A percentile compares a stretch with the other conserved stretches of the same genome.
phyloP scores from a whole-genome alignment of 352 stramenopile genomes.

The Pythium aquatile region DNA sequence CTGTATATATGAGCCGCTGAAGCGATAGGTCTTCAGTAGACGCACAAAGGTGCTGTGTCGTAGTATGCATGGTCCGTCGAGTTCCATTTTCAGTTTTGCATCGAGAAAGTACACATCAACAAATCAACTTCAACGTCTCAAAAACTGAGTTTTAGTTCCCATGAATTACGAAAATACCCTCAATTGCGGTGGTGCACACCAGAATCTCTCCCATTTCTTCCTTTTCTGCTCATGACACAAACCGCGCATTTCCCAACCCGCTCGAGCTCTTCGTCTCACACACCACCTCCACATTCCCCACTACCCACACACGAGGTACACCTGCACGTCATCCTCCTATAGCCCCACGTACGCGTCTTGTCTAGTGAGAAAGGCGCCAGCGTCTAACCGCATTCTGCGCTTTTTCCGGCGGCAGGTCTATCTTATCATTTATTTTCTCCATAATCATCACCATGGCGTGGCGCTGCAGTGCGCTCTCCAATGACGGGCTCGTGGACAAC shows the following conservation, averaged over 20 bases:
- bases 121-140: conserved; percentile 11
- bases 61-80: not conserved
- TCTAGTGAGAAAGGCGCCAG: not conserved
- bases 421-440: not conserved
- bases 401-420: not conserved
- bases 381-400: not conserved
- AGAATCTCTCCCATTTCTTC: not conserved
- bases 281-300: not conserved
- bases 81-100: not conserved
- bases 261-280: not conserved
- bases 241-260: not conserved
- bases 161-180: not conserved
- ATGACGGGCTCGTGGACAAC: conserved; percentile 75
- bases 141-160: not conserved
- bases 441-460: conserved; percentile 45
- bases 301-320: too few relatives aligned
- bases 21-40: not conserved
- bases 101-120: not conserved
- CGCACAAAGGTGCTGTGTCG: not conserved
- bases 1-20: not conserved
- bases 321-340: too few relatives aligned
- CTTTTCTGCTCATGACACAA: not conserved
- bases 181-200: conserved; percentile 15
- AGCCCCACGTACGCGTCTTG: too few relatives aligned
- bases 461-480: conserved; percentile 64